These are phyloP conservation scores for Nepenthes mirabilis DNA, from an alignment of 148 eudicot species.

Conservation along the genomic window DNA sequence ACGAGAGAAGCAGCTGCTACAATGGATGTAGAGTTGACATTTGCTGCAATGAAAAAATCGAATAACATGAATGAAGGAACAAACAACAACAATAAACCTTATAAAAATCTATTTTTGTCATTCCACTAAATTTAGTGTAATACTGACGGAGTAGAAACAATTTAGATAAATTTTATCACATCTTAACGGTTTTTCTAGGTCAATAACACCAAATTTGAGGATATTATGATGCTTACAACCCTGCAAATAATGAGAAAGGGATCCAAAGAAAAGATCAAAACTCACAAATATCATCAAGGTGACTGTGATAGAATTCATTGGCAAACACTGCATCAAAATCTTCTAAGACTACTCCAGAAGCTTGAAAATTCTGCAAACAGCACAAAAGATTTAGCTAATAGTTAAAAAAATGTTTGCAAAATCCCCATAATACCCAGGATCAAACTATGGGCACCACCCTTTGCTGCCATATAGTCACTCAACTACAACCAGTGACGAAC, in stretches of 20 bases:
- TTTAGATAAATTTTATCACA: no score
- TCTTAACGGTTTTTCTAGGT: no score
- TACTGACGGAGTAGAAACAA: no score
- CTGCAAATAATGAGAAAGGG: neutral
- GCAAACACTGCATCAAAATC: slow-evolving; percentile 68
- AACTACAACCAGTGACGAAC: no score
- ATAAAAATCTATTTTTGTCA: no score
- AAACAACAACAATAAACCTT: no score
- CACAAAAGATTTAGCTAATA: neutral
- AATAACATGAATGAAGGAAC: neutral
- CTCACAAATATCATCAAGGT: slow-evolving; percentile 75
- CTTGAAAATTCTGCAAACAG: slow-evolving; percentile 46
- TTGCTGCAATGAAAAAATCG: slow-evolving; percentile 39
- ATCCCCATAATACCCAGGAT: no score
- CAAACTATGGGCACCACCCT: no score
- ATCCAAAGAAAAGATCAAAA: slow-evolving; percentile 5
- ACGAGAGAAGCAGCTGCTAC: slow-evolving; percentile 84
- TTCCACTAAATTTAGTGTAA: no score
- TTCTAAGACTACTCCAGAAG: slow-evolving; percentile 73
- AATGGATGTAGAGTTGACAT: slow-evolving; percentile 72
- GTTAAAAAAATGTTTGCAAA: no score
- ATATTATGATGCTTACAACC: neutral
- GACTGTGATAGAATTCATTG: slow-evolving; percentile 82
- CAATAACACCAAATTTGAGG: neutral
- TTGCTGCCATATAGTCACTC: no score